Evolutionary conservation across 202 grass and related monocot genomes (phyloP).

Genomic region (Elaeis oleifera): DNA sequence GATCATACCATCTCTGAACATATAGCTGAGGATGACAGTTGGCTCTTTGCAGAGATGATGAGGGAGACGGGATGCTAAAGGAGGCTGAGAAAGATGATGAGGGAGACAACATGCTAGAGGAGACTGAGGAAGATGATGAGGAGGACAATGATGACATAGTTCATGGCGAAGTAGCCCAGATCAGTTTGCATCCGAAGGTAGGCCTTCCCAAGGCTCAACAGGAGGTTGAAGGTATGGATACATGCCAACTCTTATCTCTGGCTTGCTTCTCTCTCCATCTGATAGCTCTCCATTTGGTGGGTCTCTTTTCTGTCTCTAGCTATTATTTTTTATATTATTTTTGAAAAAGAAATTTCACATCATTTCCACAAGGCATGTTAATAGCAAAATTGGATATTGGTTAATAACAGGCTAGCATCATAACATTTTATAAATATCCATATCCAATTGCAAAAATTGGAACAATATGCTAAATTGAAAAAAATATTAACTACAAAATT

Average conservation of each 20-base stretch:
- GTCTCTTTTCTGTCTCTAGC: too few species aligned
- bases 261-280: too few species aligned
- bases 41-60: conserved; percentile 29
- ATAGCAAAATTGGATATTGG: too few species aligned
- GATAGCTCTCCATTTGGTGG: too few species aligned
- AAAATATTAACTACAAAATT: too few species aligned
- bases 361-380: too few species aligned
- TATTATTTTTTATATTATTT: too few species aligned
- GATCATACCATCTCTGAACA: not conserved
- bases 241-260: conserved; percentile 30
- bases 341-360: too few species aligned
- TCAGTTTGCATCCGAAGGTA: conserved; percentile 38
- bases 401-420: too few species aligned
- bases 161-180: conserved; percentile 58
- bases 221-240: not conserved
- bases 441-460: too few species aligned
- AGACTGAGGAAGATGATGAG: conserved; percentile 89
- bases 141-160: conserved; percentile 65
- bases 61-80: conserved; percentile 34
- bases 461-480: too few species aligned
- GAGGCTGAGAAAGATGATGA: conserved; percentile 48
- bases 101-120: conserved; percentile 69
- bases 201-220: conserved; percentile 50
- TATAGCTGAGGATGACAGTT: conserved; percentile 34
- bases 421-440: too few species aligned